Conservation (phyloP, 768 basidiomycete genomes). For the Leccinum longicurvipes region DNA sequence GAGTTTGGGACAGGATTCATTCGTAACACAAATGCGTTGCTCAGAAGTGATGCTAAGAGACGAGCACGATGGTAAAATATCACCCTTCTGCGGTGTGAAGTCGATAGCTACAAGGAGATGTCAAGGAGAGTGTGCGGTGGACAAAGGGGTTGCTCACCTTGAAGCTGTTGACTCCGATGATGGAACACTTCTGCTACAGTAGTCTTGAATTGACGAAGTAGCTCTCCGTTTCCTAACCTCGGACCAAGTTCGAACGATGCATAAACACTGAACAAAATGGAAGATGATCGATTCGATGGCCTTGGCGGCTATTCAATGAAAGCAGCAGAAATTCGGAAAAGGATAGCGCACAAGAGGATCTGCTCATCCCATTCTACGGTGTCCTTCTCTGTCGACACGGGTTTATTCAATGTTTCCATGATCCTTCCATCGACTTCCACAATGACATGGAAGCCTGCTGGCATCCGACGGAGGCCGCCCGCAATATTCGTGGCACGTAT, state of each 20-base stretch:
- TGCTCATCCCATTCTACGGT: neutral
- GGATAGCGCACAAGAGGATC: neutral
- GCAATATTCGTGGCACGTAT: neutral
- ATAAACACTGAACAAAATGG: neutral
- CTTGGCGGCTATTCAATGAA: neutral
- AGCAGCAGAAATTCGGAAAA: neutral
- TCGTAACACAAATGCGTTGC: neutral
- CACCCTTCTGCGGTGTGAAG: neutral
- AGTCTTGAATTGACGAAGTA: too few relatives aligned
- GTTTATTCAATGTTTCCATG: neutral
- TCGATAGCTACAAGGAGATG: neutral
- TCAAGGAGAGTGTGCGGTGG: too few relatives aligned
- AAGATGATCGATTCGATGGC: neutral
- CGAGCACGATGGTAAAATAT: neutral
- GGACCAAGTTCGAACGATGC: neutral
- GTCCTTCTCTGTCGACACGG: neutral
- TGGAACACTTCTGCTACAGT: neutral
- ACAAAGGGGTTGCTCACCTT: neutral
- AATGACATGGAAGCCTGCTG: neutral
- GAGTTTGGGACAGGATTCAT: neutral
- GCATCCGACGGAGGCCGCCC: neutral
- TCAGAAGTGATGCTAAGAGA: neutral
- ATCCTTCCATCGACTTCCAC: neutral
- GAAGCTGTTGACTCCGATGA: neutral
- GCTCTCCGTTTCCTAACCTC: neutral